Conservation (phyloP, 331 rosid species). For the Saraca asoca region DNA sequence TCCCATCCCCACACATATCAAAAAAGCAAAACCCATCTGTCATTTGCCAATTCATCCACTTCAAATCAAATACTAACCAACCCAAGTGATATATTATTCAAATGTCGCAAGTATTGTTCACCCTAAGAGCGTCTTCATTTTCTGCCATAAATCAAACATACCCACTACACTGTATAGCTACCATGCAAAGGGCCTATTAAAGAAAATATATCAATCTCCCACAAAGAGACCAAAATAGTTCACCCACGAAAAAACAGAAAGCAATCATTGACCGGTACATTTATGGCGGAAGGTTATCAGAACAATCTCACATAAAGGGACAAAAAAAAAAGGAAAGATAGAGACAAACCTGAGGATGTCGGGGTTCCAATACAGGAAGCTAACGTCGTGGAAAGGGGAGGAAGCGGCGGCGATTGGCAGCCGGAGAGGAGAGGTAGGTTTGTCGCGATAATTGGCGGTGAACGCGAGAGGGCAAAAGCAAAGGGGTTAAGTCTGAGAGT, state of each 20-base stretch:
- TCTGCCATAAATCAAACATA: conserved; percentile 14
- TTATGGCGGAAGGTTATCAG: conserved; percentile 13
- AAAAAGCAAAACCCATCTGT: background rate
- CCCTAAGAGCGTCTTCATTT: conserved; percentile 26
- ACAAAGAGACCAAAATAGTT: conserved; percentile 5
- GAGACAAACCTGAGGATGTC: conserved; percentile 30
- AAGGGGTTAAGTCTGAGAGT: background rate
- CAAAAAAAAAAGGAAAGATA: conserved; percentile 22
- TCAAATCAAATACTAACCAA: conserved; percentile 27
- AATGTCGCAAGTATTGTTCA: conserved; percentile 31
- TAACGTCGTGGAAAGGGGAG: conserved; percentile 24
- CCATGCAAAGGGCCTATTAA: conserved; percentile 1
- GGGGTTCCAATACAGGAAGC: conserved; percentile 8
- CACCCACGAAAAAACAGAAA: conserved; percentile 14
- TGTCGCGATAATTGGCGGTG: conserved; percentile 29
- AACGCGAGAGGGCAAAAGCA: background rate
- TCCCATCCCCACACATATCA: background rate
- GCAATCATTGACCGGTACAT: conserved; percentile 21
- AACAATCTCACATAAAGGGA: conserved; percentile 18
- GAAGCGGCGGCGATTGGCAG: background rate
- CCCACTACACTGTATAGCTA: conserved; percentile 14
- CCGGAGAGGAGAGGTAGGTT: background rate
- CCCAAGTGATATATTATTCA: conserved; percentile 1
- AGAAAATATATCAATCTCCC: conserved; percentile 9
- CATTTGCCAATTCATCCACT: conserved; percentile 20